Evolutionary conservation across 2,329 filamentous ascomycete species (phyloP), one percentile per base, ranked within the genome.

Genomic region (Thielaviopsis cerberus): DNA sequence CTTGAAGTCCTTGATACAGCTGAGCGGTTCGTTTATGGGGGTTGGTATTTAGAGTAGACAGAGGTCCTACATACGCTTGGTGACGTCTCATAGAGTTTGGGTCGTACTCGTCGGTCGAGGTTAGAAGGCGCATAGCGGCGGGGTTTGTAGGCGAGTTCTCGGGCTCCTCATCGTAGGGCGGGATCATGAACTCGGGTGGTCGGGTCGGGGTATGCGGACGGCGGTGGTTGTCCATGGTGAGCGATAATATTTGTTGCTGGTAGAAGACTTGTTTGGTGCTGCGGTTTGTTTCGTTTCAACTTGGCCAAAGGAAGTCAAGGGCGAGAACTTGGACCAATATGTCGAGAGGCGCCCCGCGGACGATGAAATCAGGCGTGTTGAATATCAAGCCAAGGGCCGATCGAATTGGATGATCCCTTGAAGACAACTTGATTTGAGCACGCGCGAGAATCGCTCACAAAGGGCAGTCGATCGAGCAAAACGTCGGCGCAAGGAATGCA

Each of bases 91-190:
- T 30, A 75, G 69, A 53, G 30, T 53, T 58, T 17, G 59, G 48
- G 34, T 61, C 59, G 51, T 55, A 61, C 11, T 81, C 79, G 65
- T 83, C 80, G 67, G 80, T 73, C 6, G 79, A 82, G 56, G 80
- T 83, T 69, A 84, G 70, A 64, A 84, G 70, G 64, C 81, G 75
- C 57, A 83, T 75, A 61, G 74, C 77, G 34, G 79, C 74, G 51
- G 73, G 69, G 65, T 76, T 76, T 58, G 73, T 70, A 45, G 70
- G 71, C 20, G 73, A 72, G 58, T 55, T 67, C 63, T 55, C 58
- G 63, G 73, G 68, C 25, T 80, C 76, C 57, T 79, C 76, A 64
- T 78, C 75, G 65, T 83, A 82, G 57, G 69, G 68, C 22, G 76
- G 76, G 57, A 80, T 71, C 62, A 72, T 72, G 65, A 83, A 83